Conservation (phyloP, 176 grass and related monocot genomes). For the Poa annua region DNA sequence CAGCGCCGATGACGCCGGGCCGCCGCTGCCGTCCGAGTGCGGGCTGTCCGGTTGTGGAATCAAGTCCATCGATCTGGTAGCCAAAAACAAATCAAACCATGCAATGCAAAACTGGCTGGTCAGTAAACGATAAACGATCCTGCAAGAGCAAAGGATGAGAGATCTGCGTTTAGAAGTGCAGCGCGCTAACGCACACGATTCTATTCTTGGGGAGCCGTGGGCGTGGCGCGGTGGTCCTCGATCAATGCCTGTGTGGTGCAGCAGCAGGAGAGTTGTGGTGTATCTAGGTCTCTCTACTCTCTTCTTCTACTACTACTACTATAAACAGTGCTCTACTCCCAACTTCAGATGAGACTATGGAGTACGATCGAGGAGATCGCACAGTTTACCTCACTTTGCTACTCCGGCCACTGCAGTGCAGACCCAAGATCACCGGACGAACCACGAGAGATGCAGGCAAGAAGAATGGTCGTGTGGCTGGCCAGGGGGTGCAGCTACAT, state of each 20-base stretch:
- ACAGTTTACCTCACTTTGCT: not conserved
- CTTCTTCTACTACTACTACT: too few relatives aligned
- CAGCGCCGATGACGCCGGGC: not conserved
- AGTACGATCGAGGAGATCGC: constrained; percentile 12
- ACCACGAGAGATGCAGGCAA: not conserved
- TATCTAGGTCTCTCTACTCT: not conserved
- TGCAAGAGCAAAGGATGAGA: constrained; percentile 18
- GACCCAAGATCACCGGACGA: not conserved
- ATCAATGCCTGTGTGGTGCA: constrained; percentile 9
- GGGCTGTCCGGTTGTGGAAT: constrained; percentile 71
- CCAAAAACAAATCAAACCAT: constrained; percentile 14
- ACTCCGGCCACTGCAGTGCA: not conserved
- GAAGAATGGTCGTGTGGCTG: not conserved
- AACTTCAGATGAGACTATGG: not conserved
- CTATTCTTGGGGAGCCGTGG: constrained; percentile 34
- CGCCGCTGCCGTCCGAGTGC: constrained; percentile 54
- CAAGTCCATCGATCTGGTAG: constrained; percentile 63
- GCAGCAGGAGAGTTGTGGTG: not conserved
- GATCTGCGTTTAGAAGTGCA: constrained; percentile 56
- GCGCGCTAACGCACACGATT: constrained; percentile 28
- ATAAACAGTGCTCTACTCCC: too few relatives aligned
- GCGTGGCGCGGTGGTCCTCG: constrained; percentile 47
- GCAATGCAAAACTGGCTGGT: not conserved
- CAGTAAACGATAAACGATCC: constrained; percentile 8
- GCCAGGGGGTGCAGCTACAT: constrained; percentile 5